phyloP scores from a whole-genome alignment of 2,329 filamentous ascomycete genomes.

The Amesomyces nigricolor region DNA sequence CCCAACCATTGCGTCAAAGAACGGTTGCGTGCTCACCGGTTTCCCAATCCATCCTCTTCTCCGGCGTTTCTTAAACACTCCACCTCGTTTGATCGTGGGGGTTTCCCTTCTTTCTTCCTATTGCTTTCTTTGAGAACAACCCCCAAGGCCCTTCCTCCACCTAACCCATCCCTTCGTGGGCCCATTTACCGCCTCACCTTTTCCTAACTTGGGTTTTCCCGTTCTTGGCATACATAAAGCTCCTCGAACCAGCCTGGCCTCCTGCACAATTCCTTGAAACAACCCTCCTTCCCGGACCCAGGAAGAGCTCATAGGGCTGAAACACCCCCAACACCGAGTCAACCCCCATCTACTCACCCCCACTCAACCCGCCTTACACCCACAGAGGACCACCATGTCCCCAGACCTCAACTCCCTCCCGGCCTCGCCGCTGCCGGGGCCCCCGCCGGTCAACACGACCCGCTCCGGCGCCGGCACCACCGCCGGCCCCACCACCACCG shows the following conservation, averaged over 20 bases:
- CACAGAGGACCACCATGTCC: constrained; percentile 46
- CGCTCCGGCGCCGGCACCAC: constrained; percentile 18
- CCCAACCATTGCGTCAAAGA: constrained; percentile 14
- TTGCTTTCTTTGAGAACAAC: neutral
- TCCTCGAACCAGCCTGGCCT: neutral
- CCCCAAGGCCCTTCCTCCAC: neutral
- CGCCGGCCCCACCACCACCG: constrained; percentile 11
- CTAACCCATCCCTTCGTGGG: neutral
- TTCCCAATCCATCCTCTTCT: neutral
- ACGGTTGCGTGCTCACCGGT: constrained; percentile 21
- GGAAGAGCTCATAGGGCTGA: constrained; percentile 14
- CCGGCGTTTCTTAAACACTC: constrained; percentile 3
- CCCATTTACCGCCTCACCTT: constrained; percentile 5
- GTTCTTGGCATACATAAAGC: constrained; percentile 6
- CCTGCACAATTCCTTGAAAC: neutral
- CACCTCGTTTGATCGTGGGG: constrained; percentile 1
- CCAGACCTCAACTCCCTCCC: constrained; percentile 70
- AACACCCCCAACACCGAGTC: constrained; percentile 4
- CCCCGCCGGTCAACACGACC: constrained; percentile 18
- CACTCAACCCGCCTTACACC: neutral
- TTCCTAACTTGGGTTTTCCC: constrained; percentile 3
- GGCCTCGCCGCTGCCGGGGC: constrained; percentile 40
- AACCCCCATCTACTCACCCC: neutral
- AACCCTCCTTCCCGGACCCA: neutral
- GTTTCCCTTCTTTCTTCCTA: constrained; percentile 1